Conservation (phyloP, 495 filamentous ascomycete genomes). For the Endocarpon pusillum region DNA sequence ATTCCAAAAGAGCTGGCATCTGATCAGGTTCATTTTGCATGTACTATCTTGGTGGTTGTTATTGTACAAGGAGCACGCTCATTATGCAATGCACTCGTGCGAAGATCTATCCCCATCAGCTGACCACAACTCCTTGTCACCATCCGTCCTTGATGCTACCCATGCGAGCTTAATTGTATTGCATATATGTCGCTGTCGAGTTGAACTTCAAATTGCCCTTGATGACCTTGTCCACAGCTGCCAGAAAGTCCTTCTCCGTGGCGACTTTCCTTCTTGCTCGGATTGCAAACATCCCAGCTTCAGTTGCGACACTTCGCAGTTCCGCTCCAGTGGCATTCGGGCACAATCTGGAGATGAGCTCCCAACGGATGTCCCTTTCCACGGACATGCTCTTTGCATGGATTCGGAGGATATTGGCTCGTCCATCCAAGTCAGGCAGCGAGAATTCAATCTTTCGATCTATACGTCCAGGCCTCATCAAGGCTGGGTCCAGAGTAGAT, state of each 20-base stretch:
- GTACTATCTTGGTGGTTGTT: too few species aligned
- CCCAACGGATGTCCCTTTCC: constrained; percentile 96
- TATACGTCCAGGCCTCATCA: constrained; percentile 95
- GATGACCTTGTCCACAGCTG: constrained; percentile 97
- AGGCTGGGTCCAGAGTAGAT: constrained; percentile 84
- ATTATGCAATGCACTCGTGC: too few species aligned
- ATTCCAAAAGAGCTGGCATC: too few species aligned
- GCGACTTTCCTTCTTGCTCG: constrained; percentile 93
- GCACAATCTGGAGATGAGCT: constrained; percentile 89
- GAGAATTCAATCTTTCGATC: constrained; percentile 98
- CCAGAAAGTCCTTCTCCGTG: constrained; percentile 97
- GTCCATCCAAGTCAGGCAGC: constrained; percentile 86
- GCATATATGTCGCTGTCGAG: constrained; percentile 95
- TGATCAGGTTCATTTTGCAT: too few species aligned
- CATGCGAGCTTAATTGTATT: constrained; percentile 71
- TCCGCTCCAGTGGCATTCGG: constrained; percentile 95
- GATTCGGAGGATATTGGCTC: constrained; percentile 93
- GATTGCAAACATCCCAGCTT: constrained; percentile 98
- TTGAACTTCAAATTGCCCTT: constrained; percentile 99
- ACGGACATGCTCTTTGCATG: constrained; percentile 99
- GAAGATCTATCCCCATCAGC: too few species aligned
- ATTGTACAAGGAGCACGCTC: too few species aligned
- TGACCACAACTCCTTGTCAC: too few species aligned
- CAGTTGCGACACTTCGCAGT: constrained; percentile 88
- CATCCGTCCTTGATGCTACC: too few species aligned